Base-by-base conservation (phyloP, 371 early-diverging fungal genomes). In the Cokeromyces recurvatus region DNA sequence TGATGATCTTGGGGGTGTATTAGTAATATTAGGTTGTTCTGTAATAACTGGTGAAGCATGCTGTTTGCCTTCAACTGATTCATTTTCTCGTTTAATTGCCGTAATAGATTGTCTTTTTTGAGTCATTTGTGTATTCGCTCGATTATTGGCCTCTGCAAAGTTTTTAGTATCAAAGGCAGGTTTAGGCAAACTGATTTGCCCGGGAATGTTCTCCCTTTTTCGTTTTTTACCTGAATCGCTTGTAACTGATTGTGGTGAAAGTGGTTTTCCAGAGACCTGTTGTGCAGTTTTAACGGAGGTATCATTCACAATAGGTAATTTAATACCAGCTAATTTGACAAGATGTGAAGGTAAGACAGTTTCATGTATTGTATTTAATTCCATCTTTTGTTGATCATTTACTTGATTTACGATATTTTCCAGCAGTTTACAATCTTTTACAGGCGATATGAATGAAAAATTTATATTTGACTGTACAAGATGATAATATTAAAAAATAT, bases 241-340 rank as follows among this genome's bases (percentile, higher is more conserved):
- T n/a, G 59, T 29, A 10, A 49, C 40, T 4, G 66, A 47, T 43
- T 60, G 68, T 11, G 73, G 64, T 43, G 68, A 65, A 21, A 32
- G 51, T 17, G 36, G 36, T 1, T 48, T 11, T 4, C 36, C 37
- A 8, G 29, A 29, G 11, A 11, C 5, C 11, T 29, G 29, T 8
- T 35, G 38, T 34, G 38, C 17, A 12, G 36, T 38, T 7, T 36
- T 24, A n/a, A 35, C 17, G 0, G 32, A 32, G 15, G 38, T 52
- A n/a, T n/a, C n/a, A n/a, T n/a, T n/a, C n/a, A n/a, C n/a, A n/a
- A n/a, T n/a, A n/a, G 81, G 79, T 3, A 81, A 55, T 27, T 74
- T 77, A 43, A 81, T 69, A 16, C 82, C 82, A 15, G 82, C 82
- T 1, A 81, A 54, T 23, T 77, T 71, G 24, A 81, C 75, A 32